Base-by-base conservation (phyloP, 2,329 filamentous ascomycete species). In the Incumbomyces lentus region DNA sequence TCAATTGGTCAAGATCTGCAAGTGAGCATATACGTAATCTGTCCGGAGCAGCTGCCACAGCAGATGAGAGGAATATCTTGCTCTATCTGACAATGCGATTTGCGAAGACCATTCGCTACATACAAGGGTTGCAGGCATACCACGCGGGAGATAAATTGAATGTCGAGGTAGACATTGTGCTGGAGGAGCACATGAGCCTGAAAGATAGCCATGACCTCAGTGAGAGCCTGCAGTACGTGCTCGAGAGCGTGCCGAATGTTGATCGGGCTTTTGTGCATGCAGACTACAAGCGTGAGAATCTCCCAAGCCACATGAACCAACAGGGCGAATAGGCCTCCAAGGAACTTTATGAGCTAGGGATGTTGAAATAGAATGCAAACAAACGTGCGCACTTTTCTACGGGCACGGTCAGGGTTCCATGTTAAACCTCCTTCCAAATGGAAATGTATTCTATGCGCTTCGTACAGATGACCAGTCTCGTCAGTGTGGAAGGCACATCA, bases 51-150 rank as follows among this genome's bases (percentile, higher is more conserved):
- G 84, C 84, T 0, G 85, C 86, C 4, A 79, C 81, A 1, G 81
- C 85, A 0, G 85, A 90, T 56, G 82, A 92, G 68, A 76, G 88
- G 26, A 94, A 92, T 60, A 78, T 94, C 39, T 66, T 95, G 17
- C 73, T 95, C 1, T 95, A 95, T 66, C 75, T 94, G 55, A 92
- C 88, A 1, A 94, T 95, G 84, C 83, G 89, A 16, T 95, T 95
- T 61, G 88, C 88, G 38, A 86, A 84, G 55, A 84, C 84, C 11
- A 93, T 95, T 60, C 80, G 79, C 59, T 82, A 86, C 61, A 92
- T 93, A 50, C 86, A 92, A 61, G 86, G 86, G 29, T 68, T 92
- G 47, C 82, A 88, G 55, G 86, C 86, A 1, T 93, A 92, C 61
- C 86, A 93, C 59, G 81, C 82, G 0, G 86, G 86, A 19, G 86